Evolutionary conservation across 257 asterid species (phyloP), one percentile per base, ranked within the genome.

Genomic region (Nicotiana otophora): DNA sequence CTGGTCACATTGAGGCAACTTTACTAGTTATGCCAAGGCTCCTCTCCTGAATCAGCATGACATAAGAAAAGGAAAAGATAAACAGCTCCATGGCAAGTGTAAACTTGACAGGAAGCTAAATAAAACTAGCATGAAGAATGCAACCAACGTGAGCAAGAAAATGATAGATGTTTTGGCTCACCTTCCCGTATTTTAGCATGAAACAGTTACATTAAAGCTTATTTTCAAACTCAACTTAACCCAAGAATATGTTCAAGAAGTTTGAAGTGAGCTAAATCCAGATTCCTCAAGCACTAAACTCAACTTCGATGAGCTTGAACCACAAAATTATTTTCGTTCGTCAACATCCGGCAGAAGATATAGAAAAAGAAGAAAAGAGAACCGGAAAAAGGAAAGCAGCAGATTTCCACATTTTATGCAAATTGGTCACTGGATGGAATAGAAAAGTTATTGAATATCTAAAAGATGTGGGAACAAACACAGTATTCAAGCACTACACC

Each of bases 201-300:
- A 42, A 4, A 70, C 77, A 42, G 7, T 20, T 0, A 11, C 15
- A 15, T 42, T 0, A 0, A 70, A 11, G 57, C 12, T 70, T 15
- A 70, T 70, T 70, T 70, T 39, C 33, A 42, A 70, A 34, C 78
- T 70, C 58, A 70, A 42, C 78, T 42, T 70, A 20, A 70, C n/a
- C n/a, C 34, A 10, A 42, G 58, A n/a, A 19, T 69, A 39, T 69
- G 33, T 10, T 69, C 77, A 69, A 39, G 55, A 68, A 19, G 57
- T 39, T 69, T n/a, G 17, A n/a, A 15, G 5, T n/a, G 77, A 39
- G 57, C 5, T 19, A 11, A 19, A n/a, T 39, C 33, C 57, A n/a
- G n/a, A 39, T n/a, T 39, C 77, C 33, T 39, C 12, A 69, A 69
- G n/a, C 77, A 39, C 33, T 39, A 39, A 39, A 7, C 78, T 39